Base-by-base conservation (phyloP, 345 rosid species). In the Capsella bursapastoris region DNA sequence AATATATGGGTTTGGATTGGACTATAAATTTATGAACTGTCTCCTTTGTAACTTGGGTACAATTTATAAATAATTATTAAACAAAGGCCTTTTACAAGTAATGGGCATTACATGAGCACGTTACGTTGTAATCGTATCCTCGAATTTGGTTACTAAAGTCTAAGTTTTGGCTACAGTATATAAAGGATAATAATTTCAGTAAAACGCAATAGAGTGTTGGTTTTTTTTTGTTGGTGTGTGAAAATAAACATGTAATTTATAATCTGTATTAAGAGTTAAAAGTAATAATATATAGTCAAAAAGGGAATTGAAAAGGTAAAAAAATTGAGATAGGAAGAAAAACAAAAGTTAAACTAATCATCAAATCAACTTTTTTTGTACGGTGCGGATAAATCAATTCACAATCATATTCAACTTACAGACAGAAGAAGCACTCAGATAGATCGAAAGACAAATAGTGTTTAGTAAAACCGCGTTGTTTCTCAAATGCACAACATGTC, bases 391-490 rank as follows among this genome's bases (percentile, higher is more conserved):
- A 22, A 1, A 22, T 58, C 49, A 34, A 22, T 31, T 29, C 22
- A 70, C 57, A 47, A 4, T 13, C 35, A 34, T 41, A 47, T 8
- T 47, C 57, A 70, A 47, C 65, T 34, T 47, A 25, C 66, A 57
- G 45, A 69, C 55, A 57, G 14, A 44, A 57, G 44, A 69, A 57
- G 57, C 64, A 57, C 45, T 57, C 45, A 8, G 37, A 56, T 40
- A 37, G 25, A 22, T 22, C 25, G 2, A 68, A 53, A 28, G 22
- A 12, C 31, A 57, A 32, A 45, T 10, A 70, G 34, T 37, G 27
- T 59, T 22, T 25, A 48, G 9, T 59, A 27, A 28, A 71, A 71
- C 75, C 75, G 68, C 68, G 68, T 71, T 71, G 43, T 37, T 59
- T 49, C 28, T 27, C 49, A 47, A 7, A 47, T 15, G 22, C 3